Conservation (phyloP, 2,329 filamentous ascomycete species). For the Neonectria neomacrospora region DNA sequence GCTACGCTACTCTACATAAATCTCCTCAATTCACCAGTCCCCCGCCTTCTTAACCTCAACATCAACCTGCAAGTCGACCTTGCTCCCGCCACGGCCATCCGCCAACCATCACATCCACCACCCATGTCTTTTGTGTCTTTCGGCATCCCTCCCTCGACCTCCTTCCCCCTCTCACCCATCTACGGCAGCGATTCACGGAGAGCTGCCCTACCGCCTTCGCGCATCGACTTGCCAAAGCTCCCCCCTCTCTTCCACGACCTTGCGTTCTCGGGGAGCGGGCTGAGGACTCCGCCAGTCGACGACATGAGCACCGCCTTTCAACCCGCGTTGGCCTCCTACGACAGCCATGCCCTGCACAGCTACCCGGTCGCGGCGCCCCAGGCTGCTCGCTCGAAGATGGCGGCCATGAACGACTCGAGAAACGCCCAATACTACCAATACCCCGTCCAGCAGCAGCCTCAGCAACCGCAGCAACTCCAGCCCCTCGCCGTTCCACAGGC, state of each 20-base stretch:
- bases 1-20: background rate
- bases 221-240: slow-evolving; percentile 40
- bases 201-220: slow-evolving; percentile 32
- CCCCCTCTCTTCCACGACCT: slow-evolving; percentile 35
- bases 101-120: slow-evolving; percentile 4
- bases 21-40: background rate
- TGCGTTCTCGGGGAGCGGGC: slow-evolving; percentile 49
- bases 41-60: background rate
- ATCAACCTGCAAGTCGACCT: slow-evolving; percentile 3
- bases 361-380: slow-evolving; percentile 52
- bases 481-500: slow-evolving; percentile 29
- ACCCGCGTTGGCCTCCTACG: slow-evolving; percentile 59
- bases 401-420: slow-evolving; percentile 48
- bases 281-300: slow-evolving; percentile 63
- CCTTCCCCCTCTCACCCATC: slow-evolving; percentile 39
- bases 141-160: slow-evolving; percentile 37
- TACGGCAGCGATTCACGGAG: slow-evolving; percentile 34
- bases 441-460: slow-evolving; percentile 41
- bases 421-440: slow-evolving; percentile 48
- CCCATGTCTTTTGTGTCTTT: slow-evolving; percentile 50
- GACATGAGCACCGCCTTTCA: slow-evolving; percentile 66
- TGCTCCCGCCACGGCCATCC: background rate
- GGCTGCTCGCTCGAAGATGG: slow-evolving; percentile 46
- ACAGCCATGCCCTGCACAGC: slow-evolving; percentile 56
- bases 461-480: slow-evolving; percentile 28